These are phyloP conservation scores for Filobasidium wieringae DNA, from an alignment of 768 basidiomycete genomes.

Conservation along the genomic window DNA sequence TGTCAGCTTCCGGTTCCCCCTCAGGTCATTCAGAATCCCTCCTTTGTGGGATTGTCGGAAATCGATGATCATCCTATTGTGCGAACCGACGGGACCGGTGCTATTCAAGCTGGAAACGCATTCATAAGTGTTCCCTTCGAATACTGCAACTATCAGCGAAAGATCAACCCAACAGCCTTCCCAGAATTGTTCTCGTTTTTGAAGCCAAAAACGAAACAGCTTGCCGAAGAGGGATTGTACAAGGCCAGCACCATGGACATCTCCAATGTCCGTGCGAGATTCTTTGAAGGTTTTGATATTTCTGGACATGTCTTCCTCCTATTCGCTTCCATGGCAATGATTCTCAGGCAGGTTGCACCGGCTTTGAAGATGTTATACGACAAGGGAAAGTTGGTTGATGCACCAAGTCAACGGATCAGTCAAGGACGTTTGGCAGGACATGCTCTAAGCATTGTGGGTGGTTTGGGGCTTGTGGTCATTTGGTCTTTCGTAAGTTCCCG, in stretches of 20 bases:
- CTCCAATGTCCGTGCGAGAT: conserved; percentile 43
- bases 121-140: conserved; percentile 6
- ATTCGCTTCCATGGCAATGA: conserved; percentile 63
- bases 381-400: conserved; percentile 2
- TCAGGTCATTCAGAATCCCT: conserved; percentile 18
- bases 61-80: conserved; percentile 8
- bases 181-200: conserved; percentile 49
- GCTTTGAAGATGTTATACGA: conserved; percentile 4
- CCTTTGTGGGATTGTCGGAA: conserved; percentile 48
- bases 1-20: conserved; percentile 39
- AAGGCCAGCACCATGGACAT: conserved; percentile 2
- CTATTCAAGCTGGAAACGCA: neutral
- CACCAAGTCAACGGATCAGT: neutral
- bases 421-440: neutral
- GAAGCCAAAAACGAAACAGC: conserved; percentile 43
- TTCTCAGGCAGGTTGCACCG: conserved; percentile 61
- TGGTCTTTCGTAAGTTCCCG: conserved; percentile 2
- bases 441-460: neutral
- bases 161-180: conserved; percentile 52
- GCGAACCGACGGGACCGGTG: neutral
- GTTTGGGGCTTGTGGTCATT: conserved; percentile 3
- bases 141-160: conserved; percentile 45
- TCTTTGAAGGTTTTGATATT: conserved; percentile 77
- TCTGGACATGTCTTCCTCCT: conserved; percentile 89
- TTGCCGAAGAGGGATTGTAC: conserved; percentile 22